Percentiles rank a stretch among this genome's conserved stretches.
Evolutionary conservation across 2,329 filamentous ascomycete species (phyloP).

Genomic region (Fusarium sterilihyphosum): DNA sequence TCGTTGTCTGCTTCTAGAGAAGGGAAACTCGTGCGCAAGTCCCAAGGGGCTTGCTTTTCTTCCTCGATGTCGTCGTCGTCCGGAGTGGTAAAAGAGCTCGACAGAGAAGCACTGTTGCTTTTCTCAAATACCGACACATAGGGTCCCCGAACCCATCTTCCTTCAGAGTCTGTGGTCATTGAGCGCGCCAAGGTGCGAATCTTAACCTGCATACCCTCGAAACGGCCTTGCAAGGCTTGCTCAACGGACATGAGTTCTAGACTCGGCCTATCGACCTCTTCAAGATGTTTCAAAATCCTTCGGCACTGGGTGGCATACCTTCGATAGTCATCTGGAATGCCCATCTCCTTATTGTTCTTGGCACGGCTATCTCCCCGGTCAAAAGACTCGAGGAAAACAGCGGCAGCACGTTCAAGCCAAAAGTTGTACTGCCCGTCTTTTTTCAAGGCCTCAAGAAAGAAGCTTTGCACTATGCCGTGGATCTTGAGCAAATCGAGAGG

Average conservation of each 20-base stretch:
- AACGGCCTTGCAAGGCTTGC: constrained; percentile 20
- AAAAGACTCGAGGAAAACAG: constrained; percentile 38
- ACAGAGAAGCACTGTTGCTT: constrained; percentile 33
- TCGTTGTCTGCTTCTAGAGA: constrained; percentile 19
- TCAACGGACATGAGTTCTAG: constrained; percentile 20
- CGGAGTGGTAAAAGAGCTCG: constrained; percentile 24
- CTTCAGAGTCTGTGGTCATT: constrained; percentile 24
- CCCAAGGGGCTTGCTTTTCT: constrained; percentile 2
- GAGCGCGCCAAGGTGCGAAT: constrained; percentile 25
- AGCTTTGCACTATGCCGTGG: constrained; percentile 37
- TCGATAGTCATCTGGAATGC: constrained; percentile 39
- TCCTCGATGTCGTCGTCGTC: constrained; percentile 13
- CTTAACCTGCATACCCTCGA: constrained; percentile 31
- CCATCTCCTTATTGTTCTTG: constrained; percentile 22
- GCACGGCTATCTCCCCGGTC: constrained; percentile 32
- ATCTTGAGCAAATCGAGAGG: constrained; percentile 40
- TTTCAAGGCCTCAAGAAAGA: constrained; percentile 36
- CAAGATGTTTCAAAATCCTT: constrained; percentile 37
- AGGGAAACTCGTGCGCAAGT: constrained; percentile 23
- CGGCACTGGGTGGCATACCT: constrained; percentile 36
- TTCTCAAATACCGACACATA: constrained; percentile 41
- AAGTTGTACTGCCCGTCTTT: constrained; percentile 32
- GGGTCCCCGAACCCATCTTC: constrained; percentile 21
- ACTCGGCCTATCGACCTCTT: constrained; percentile 25
- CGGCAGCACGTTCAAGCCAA: constrained; percentile 39